phyloP scores from a whole-genome alignment of 768 basidiomycete species.

The Kwoniella bestiolae region DNA sequence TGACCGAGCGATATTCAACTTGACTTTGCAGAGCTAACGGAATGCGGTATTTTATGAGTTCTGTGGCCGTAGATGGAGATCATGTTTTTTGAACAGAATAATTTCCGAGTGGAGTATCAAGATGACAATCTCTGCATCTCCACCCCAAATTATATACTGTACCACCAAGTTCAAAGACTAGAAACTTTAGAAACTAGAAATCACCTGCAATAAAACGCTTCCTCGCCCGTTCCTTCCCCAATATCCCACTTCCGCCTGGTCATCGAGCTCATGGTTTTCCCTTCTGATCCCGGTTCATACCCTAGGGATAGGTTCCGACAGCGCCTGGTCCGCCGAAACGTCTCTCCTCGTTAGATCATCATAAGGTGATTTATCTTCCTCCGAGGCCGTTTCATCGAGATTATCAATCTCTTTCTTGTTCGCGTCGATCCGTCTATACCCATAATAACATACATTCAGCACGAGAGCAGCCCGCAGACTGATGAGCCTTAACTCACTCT shows the following conservation, averaged over 20 bases:
- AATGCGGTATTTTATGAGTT: too few species aligned
- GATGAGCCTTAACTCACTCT: constrained; percentile 14
- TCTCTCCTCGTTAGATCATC: background rate
- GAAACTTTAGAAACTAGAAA: background rate
- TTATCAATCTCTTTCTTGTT: background rate
- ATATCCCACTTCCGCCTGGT: background rate
- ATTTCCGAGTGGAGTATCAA: too few species aligned
- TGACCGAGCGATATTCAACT: too few species aligned
- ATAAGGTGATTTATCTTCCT: background rate
- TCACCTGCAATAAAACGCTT: background rate
- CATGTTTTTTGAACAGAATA: too few species aligned
- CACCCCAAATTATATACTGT: too few species aligned
- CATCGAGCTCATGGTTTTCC: too few species aligned
- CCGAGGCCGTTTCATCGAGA: background rate
- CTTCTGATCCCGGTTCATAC: background rate
- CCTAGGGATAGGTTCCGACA: background rate
- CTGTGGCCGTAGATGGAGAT: too few species aligned
- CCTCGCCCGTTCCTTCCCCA: background rate
- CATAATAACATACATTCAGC: too few species aligned
- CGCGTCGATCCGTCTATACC: background rate
- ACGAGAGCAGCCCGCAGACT: too few species aligned
- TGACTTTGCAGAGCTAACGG: too few species aligned
- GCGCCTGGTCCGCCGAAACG: background rate
- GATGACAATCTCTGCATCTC: too few species aligned
- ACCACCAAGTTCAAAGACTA: background rate